Evolutionary conservation across 352 stramenopile species (phyloP).

Genomic region (Phytopythium vexans): DNA sequence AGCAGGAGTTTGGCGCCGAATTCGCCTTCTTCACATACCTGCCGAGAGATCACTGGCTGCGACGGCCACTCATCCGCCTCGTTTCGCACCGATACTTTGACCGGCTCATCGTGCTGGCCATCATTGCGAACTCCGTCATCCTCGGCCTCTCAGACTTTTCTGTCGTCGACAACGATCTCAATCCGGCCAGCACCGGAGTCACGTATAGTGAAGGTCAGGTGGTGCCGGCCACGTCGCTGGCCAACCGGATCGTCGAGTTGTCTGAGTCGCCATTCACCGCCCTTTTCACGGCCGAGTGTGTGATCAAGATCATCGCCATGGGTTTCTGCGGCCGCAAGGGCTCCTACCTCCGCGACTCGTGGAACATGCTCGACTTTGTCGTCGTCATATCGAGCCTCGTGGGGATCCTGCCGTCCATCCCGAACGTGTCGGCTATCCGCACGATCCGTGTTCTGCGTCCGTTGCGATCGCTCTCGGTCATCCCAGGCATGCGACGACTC

Average conservation of each 20-base stretch:
- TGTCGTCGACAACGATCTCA: conserved; percentile 59
- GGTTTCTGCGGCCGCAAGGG: conserved; percentile 59
- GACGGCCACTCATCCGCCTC: conserved; percentile 44
- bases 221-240: conserved; percentile 33
- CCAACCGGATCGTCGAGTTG: conserved; percentile 62
- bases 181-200: conserved; percentile 50
- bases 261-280: conserved; percentile 83
- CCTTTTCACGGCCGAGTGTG: conserved; percentile 85
- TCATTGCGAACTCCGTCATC: conserved; percentile 86
- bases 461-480: conserved; percentile 85
- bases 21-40: conserved; percentile 40
- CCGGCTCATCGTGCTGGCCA: conserved; percentile 80
- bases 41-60: conserved; percentile 42
- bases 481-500: conserved; percentile 75
- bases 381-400: conserved; percentile 84
- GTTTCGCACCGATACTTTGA: conserved; percentile 73
- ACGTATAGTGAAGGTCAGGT: conserved; percentile 32
- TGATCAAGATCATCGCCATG: conserved; percentile 91
- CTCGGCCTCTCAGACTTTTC: conserved; percentile 84
- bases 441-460: conserved; percentile 88
- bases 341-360: conserved; percentile 81
- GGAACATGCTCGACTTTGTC: conserved; percentile 92
- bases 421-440: conserved; percentile 78
- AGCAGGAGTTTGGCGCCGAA: conserved; percentile 43
- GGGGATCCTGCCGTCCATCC: conserved; percentile 49